Evolutionary conservation across 495 filamentous ascomycete species (phyloP), one percentile per base, ranked within the genome.

Genomic region (Melanomma pulvis-pyrius): DNA sequence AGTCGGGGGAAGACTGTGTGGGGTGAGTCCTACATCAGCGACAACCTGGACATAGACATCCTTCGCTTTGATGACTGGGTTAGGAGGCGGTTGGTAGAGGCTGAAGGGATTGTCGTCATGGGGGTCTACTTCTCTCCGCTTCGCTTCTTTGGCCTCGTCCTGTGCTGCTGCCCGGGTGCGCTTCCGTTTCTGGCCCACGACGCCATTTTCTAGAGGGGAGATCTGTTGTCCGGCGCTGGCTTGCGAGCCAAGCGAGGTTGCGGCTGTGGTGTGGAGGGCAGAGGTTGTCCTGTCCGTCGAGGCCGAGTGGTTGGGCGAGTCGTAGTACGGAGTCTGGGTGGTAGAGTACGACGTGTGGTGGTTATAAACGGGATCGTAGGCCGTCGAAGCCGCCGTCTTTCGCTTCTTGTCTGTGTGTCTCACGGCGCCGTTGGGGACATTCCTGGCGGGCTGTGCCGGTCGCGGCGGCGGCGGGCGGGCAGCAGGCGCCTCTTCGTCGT

Each of bases 261-360:
- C 88, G 29, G 94, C 92, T 0, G 93, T 97, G 15, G 93, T 97
- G 71, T 75, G 63, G 9, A 91, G 78, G 52, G 85, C 87, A 9
- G 91, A 93, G 5, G 91, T 91, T 3, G 93, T 96, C 57, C 92
- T 88, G 70, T 94, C 91, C 63, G 90, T 94, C 0, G 92, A 96
- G 5, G 82, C 84, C 12, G 92, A 91, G 50, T 86, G 83, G 32
- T 74, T 64, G 32, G 82, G 87, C 2, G 86, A 88, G 19, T 86
- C 84, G 62, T 85, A 82, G 41, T 87, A 84, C 29, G 89, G 89
- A 13, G 87, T 90, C 59, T 83, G 83, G 64, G 89, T 88, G 56
- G 88, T 86, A 1, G 92, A 92, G 62, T 85, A 88, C 6, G 87
- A 82, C 11, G 82, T 82, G 47, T 82, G 80, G 54, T 84, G 81